These are phyloP conservation scores for Persicaria maculosa DNA, from an alignment of 148 eudicot genomes.

Conservation along the genomic window DNA sequence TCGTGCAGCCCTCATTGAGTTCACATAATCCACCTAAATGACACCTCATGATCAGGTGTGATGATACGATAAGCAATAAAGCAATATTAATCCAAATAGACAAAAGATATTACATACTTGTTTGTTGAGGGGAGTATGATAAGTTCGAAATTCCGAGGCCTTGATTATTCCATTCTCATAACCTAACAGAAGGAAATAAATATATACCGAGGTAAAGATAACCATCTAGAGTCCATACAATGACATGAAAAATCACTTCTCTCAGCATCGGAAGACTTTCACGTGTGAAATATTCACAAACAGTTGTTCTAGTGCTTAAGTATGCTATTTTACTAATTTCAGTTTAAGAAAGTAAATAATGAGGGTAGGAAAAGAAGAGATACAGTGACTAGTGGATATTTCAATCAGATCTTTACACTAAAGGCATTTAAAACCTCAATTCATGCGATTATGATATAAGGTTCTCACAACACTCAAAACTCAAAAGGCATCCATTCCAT, in stretches of 20 bases:
- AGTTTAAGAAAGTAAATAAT: no score
- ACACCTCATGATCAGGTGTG: not conserved
- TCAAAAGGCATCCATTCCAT: no score
- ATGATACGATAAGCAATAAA: constrained; percentile 7
- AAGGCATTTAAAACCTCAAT: no score
- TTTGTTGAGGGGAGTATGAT: constrained; percentile 94
- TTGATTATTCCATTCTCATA: constrained; percentile 65
- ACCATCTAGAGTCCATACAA: not conserved
- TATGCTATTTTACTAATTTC: no score
- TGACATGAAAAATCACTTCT: not conserved
- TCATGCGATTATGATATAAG: no score
- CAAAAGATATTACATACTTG: constrained; percentile 44
- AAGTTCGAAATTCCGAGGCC: constrained; percentile 94
- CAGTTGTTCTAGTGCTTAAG: not conserved
- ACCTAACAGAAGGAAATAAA: constrained; percentile 34
- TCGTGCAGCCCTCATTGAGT: constrained; percentile 81
- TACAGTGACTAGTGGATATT: not conserved
- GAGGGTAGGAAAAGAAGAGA: not conserved
- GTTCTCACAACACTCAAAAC: no score
- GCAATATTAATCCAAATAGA: not conserved
- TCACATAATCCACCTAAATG: constrained; percentile 71
- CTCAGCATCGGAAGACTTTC: not conserved
- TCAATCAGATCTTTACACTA: no score
- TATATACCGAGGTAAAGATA: not conserved
- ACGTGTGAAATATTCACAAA: not conserved